Percentiles rank a stretch among this genome's conserved stretches.
phyloP scores from a whole-genome alignment of 257 asterid genomes.

The Solanum dulcamara region DNA sequence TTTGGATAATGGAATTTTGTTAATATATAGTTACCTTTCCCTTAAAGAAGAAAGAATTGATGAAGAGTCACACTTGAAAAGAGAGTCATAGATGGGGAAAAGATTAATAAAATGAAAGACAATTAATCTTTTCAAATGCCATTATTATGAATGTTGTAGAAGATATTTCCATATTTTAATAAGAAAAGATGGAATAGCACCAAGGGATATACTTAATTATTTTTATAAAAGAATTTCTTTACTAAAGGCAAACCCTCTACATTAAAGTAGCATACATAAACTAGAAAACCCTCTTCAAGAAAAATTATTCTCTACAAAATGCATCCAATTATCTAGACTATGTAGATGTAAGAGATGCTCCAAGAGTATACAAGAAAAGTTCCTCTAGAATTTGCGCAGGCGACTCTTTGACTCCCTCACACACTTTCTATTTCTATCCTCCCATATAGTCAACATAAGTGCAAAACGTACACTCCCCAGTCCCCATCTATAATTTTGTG shows the following conservation, averaged over 20 bases:
- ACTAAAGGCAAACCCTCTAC: neutral
- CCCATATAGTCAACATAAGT: neutral
- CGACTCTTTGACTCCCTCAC: neutral
- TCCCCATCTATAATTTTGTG: neutral
- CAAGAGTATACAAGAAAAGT: neutral
- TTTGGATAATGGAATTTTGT: too few relatives aligned
- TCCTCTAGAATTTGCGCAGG: neutral
- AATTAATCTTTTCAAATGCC: neutral
- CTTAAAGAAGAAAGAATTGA: neutral
- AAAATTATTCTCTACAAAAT: neutral
- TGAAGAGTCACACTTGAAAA: neutral
- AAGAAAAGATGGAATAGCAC: neutral
- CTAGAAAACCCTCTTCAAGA: neutral
- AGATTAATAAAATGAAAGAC: neutral
- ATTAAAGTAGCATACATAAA: neutral
- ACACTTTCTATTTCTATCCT: neutral
- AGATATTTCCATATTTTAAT: neutral
- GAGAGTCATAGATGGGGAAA: neutral
- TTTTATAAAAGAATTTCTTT: too few relatives aligned
- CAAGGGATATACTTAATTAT: neutral
- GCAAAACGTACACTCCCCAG: neutral
- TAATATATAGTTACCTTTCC: too few relatives aligned
- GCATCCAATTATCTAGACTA: neutral
- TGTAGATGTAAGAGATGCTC: neutral
- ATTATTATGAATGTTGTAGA: neutral